A percentile compares a stretch with the other conserved stretches of the same genome.
These are phyloP conservation scores for Xerocomellus amylosporus DNA, from an alignment of 768 basidiomycete genomes.

Conservation along the genomic window DNA sequence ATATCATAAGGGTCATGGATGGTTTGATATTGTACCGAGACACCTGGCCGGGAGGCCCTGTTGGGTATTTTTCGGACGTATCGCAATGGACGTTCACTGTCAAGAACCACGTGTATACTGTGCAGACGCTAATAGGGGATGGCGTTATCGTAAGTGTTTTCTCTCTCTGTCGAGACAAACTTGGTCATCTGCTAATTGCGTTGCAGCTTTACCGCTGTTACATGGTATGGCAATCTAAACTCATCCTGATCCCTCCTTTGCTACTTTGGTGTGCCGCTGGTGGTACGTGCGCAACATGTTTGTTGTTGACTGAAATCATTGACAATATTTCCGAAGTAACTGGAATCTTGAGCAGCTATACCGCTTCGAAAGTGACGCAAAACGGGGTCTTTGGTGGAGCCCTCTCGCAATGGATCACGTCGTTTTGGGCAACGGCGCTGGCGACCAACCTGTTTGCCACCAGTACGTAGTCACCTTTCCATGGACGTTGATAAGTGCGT, in stretches of 20 bases:
- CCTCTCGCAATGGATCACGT: slow-evolving; percentile 31
- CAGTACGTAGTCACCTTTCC: slow-evolving; percentile 3
- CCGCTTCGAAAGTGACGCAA: slow-evolving; percentile 8
- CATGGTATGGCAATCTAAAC: not conserved
- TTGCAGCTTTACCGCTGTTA: slow-evolving; percentile 11
- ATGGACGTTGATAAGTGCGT: too few relatives aligned
- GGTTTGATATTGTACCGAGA: slow-evolving; percentile 9
- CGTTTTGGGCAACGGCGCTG: slow-evolving; percentile 18
- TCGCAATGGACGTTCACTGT: slow-evolving; percentile 24
- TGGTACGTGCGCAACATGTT: slow-evolving; percentile 8
- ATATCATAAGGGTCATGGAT: not conserved
- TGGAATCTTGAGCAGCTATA: slow-evolving; percentile 12
- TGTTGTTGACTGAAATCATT: not conserved
- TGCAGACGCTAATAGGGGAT: slow-evolving; percentile 12
- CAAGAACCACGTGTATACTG: slow-evolving; percentile 16
- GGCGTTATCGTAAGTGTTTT: not conserved
- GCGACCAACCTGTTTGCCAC: slow-evolving; percentile 6
- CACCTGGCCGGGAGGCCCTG: slow-evolving; percentile 18
- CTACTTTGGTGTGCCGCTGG: slow-evolving; percentile 26
- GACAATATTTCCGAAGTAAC: slow-evolving; percentile 5
- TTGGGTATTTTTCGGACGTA: slow-evolving; percentile 23
- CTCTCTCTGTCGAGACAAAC: not conserved
- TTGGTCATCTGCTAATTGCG: not conserved
- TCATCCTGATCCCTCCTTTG: slow-evolving; percentile 20
- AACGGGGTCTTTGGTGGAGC: slow-evolving; percentile 24